Conservation (phyloP, 2,329 filamentous ascomycete genomes). For the Fusarium sp. region DNA sequence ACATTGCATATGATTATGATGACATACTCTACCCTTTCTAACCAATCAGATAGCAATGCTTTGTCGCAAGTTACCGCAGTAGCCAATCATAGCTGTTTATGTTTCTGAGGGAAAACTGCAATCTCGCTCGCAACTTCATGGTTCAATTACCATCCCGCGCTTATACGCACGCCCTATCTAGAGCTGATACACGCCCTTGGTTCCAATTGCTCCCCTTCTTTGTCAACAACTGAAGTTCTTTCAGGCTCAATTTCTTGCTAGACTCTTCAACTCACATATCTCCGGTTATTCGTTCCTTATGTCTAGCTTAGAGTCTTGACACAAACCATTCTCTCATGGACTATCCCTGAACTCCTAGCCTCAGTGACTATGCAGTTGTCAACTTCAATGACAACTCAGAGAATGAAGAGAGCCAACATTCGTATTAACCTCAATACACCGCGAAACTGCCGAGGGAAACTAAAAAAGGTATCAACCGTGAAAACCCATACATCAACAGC, state of each 20-base stretch:
- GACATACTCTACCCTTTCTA: conserved; percentile 28
- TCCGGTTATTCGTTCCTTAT: background rate
- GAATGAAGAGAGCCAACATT: background rate
- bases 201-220: background rate
- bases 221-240: background rate
- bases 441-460: conserved; percentile 38
- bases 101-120: conserved; percentile 23
- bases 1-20: conserved; percentile 39
- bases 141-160: conserved; percentile 25
- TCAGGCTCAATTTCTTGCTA: background rate
- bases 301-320: background rate
- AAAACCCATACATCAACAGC: background rate
- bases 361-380: background rate
- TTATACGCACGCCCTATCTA: conserved; percentile 29
- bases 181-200: conserved; percentile 1
- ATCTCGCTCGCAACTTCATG: conserved; percentile 38
- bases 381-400: conserved; percentile 18
- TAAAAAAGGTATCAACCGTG: conserved; percentile 8
- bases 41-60: conserved; percentile 34
- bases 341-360: conserved; percentile 3
- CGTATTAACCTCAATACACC: conserved; percentile 13
- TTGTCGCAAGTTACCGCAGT: conserved; percentile 17
- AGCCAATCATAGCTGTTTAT: conserved; percentile 21
- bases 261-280: background rate
- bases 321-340: background rate